These are phyloP conservation scores for Oenanthe sinensis DNA, from an alignment of 129 eudicot species.

Conservation along the genomic window DNA sequence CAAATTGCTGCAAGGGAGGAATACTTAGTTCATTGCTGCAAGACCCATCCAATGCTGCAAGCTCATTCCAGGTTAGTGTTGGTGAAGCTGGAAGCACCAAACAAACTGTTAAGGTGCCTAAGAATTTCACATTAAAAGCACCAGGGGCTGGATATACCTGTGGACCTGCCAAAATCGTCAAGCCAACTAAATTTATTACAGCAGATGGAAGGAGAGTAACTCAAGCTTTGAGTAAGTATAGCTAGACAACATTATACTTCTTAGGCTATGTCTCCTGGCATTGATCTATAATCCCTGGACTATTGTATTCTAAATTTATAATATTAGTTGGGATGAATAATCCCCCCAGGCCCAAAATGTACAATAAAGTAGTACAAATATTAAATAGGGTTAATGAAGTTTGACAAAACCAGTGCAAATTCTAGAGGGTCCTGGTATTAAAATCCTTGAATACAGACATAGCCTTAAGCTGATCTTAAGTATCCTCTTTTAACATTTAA, in stretches of 20 bases:
- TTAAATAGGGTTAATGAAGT: no score
- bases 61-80: slow-evolving; percentile 81
- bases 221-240: slow-evolving; percentile 83
- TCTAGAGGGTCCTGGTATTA: no score
- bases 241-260: background rate
- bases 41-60: slow-evolving; percentile 59
- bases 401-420: no score
- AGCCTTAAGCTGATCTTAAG: background rate
- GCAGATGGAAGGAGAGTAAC: slow-evolving; percentile 71
- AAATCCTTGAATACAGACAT: no score
- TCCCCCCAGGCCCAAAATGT: no score
- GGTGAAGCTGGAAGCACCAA: slow-evolving; percentile 84
- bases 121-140: slow-evolving; percentile 73
- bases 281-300: background rate
- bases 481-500: background rate
- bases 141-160: slow-evolving; percentile 92
- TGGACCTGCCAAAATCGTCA: slow-evolving; percentile 71
- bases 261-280: background rate
- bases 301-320: background rate
- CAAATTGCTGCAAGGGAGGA: slow-evolving; percentile 92
- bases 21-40: slow-evolving; percentile 72
- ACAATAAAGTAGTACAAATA: no score
- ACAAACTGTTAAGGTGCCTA: slow-evolving; percentile 67
- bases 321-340: no score
- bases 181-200: slow-evolving; percentile 50